Evolutionary conservation across 441 rosid species (phyloP), one percentile per base, ranked within the genome.

Genomic region (Populus trichocarpa): DNA sequence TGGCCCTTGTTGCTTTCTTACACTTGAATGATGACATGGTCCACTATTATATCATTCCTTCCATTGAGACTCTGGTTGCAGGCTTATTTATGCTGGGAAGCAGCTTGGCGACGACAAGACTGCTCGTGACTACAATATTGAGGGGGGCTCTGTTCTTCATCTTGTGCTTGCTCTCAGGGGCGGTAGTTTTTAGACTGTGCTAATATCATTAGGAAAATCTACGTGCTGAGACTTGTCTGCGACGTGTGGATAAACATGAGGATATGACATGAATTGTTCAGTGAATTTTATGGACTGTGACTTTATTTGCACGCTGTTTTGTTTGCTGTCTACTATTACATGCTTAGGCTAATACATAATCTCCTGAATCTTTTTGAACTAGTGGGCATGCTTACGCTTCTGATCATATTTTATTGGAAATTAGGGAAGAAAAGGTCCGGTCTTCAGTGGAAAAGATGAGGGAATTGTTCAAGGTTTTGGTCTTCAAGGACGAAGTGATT

Each of bases 131-230:
- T 96, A 91, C 88, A 94, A 94, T 74, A 90, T 94, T 11, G 97
- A 94, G 80, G 98, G 99, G 57, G 99, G 98, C 42, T 94, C 99
- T 20, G 99, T 94, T 80, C 99, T 96, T 77, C 98, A 96, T 87
- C 91, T 96, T 67, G 99, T 96, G 79, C 95, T 96, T 81, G 98
- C 99, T 16, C 84, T 92, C 75, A 90, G 98, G 85, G 98, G 97
- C 46, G 99, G 99, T 35, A 30, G 66, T 69, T 79, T 40, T 69
- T 86, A 79, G 71, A 69, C 26, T 12, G n/a, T 50, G 22, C 63
- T 28, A 26, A 16, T 67, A 16, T 26, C 22, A 6, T 46, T 71
- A 33, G 11, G 35, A 61, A 69, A 22, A 2, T 32, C 33, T 35
- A 30, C 72, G n/a, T 53, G 13, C 67, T 63, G 68, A 61, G 65